phyloP scores from a whole-genome alignment of 352 stramenopile species.

The Globisporangium iwayamae region DNA sequence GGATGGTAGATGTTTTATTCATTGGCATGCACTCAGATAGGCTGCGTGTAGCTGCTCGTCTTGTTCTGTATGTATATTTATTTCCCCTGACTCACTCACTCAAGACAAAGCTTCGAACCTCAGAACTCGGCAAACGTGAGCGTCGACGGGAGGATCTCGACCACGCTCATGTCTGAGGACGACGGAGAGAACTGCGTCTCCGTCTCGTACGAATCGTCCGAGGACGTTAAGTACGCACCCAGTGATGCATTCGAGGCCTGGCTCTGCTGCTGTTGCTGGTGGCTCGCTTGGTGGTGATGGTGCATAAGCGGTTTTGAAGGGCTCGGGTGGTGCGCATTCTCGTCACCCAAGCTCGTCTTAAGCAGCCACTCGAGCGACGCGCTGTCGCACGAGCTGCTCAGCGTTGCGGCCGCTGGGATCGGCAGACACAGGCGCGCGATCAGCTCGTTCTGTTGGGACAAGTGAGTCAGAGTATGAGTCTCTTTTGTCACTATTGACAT shows the following conservation, averaged over 20 bases:
- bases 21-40: background rate
- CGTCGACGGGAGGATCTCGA: constrained; percentile 27
- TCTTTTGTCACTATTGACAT: background rate
- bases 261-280: constrained; percentile 2
- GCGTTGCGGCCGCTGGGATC: constrained; percentile 9
- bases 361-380: constrained; percentile 62
- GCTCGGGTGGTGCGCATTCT: constrained; percentile 15
- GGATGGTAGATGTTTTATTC: background rate
- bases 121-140: constrained; percentile 39
- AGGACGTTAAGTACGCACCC: constrained; percentile 43
- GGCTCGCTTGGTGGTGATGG: constrained; percentile 2
- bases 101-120: background rate
- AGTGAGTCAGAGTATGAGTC: too few relatives aligned
- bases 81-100: background rate
- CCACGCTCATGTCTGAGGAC: constrained; percentile 30
- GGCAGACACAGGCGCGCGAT: constrained; percentile 22
- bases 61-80: constrained; percentile 9
- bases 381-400: constrained; percentile 24
- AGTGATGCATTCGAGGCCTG: constrained; percentile 17
- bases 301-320: background rate
- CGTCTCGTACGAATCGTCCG: constrained; percentile 38
- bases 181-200: constrained; percentile 26
- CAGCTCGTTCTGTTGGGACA: constrained; percentile 26
- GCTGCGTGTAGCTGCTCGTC: background rate
- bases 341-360: constrained; percentile 45